Evolutionary conservation across 2,329 filamentous ascomycete genomes (phyloP).

Genomic region (Phaeosphaeriaceae sp.): DNA sequence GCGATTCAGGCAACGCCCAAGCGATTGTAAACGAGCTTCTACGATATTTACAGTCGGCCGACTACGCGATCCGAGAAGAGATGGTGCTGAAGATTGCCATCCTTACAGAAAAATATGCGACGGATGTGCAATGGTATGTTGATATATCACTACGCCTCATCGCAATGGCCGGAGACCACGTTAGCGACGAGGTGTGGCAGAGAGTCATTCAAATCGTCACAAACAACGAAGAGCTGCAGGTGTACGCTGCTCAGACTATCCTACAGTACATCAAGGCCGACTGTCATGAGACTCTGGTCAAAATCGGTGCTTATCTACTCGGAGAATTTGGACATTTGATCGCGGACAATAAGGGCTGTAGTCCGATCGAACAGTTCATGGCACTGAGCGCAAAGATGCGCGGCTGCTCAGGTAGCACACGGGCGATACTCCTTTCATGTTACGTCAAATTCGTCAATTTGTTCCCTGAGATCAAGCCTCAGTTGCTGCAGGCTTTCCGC

Average conservation of each 20-base stretch:
- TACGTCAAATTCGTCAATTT: conserved; percentile 98
- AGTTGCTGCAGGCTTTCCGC: conserved; percentile 88
- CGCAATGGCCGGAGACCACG: conserved; percentile 95
- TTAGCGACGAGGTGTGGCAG: conserved; percentile 99
- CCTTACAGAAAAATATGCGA: conserved; percentile 96
- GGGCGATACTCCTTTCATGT: conserved; percentile 92
- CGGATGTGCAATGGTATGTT: conserved; percentile 98
- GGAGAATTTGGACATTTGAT: conserved; percentile 98
- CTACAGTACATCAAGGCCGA: conserved; percentile 93
- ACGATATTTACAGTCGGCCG: conserved; percentile 92
- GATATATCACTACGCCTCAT: conserved; percentile 95
- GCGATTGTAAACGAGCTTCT: conserved; percentile 93
- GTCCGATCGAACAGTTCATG: conserved; percentile 96
- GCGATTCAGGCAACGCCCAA: conserved; percentile 91
- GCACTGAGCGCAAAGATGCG: conserved; percentile 90
- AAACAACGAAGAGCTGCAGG: conserved; percentile 97
- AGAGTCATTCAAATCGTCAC: conserved; percentile 98
- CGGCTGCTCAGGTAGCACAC: conserved; percentile 85
- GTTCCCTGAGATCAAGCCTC: conserved; percentile 97
- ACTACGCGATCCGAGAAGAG: conserved; percentile 97
- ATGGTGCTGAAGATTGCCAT: conserved; percentile 99
- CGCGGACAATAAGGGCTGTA: conserved; percentile 89
- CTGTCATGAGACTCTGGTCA: conserved; percentile 96
- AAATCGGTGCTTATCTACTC: conserved; percentile 95
- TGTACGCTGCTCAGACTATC: conserved; percentile 94